A percentile compares a stretch with the other conserved stretches of the same genome.
Conservation (phyloP, 495 filamentous ascomycete genomes). For the Glarea lozoyensis region DNA sequence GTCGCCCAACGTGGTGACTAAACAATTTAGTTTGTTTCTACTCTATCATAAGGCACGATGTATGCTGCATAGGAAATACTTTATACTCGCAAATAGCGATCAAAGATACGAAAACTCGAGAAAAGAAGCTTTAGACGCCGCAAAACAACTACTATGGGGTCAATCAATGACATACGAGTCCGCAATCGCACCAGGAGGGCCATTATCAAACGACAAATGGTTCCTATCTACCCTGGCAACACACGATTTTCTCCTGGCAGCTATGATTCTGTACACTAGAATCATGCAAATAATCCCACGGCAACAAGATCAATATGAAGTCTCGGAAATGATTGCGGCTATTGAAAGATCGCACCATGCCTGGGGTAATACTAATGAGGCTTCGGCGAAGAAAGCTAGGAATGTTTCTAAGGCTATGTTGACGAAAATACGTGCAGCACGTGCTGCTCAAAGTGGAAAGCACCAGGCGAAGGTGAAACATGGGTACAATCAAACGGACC, state of each 20-base stretch:
- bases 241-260: slow-evolving; percentile 40
- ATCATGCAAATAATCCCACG: slow-evolving; percentile 23
- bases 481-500: slow-evolving; percentile 10
- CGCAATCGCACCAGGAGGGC: slow-evolving; percentile 29
- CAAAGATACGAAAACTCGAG: slow-evolving; percentile 61
- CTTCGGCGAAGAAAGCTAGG: slow-evolving; percentile 30
- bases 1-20: slow-evolving; percentile 52
- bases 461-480: neutral
- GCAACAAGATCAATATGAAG: neutral
- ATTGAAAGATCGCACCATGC: slow-evolving; percentile 31
- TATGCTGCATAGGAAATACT: slow-evolving; percentile 65
- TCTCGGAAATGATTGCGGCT: slow-evolving; percentile 23
- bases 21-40: slow-evolving; percentile 60
- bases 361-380: slow-evolving; percentile 25
- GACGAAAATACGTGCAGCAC: slow-evolving; percentile 20
- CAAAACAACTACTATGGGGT: slow-evolving; percentile 48
- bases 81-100: slow-evolving; percentile 45
- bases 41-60: slow-evolving; percentile 67
- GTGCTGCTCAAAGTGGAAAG: neutral
- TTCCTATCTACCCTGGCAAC: slow-evolving; percentile 33
- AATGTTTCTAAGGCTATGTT: slow-evolving; percentile 29
- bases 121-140: slow-evolving; percentile 56
- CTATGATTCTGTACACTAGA: slow-evolving; percentile 35
- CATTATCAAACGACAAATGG: slow-evolving; percentile 30
- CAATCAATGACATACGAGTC: slow-evolving; percentile 31